Evolutionary conservation across 495 filamentous ascomycete genomes (phyloP).

Genomic region (Penicillium roqueforti): DNA sequence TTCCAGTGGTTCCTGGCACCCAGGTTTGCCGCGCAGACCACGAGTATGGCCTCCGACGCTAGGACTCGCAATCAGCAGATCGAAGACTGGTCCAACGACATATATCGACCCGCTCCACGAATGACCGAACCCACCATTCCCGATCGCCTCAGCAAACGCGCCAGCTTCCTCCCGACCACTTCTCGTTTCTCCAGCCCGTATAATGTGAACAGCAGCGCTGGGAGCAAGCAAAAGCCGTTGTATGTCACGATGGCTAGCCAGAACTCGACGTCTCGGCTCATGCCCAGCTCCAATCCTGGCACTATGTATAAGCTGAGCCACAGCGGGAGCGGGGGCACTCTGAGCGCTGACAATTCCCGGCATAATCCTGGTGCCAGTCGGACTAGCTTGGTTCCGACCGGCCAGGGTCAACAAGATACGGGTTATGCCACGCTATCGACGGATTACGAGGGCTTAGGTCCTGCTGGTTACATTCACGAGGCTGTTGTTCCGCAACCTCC

Average conservation of each 20-base stretch:
- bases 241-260: conserved; percentile 97
- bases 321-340: conserved; percentile 61
- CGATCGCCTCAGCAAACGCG: conserved; percentile 74
- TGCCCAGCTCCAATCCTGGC: conserved; percentile 51
- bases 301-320: conserved; percentile 67
- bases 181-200: conserved; percentile 96
- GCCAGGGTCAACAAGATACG: conserved; percentile 33
- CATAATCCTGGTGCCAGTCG: conserved; percentile 43
- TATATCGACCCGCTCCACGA: conserved; percentile 83
- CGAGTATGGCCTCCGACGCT: conserved; percentile 62
- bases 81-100: conserved; percentile 97
- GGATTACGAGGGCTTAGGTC: conserved; percentile 71
- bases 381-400: conserved; percentile 45
- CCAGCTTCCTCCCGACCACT: conserved; percentile 74
- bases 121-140: conserved; percentile 62
- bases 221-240: conserved; percentile 46
- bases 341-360: conserved; percentile 44
- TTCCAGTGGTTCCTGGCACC: conserved; percentile 95
- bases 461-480: conserved; percentile 91
- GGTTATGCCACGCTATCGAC: conserved; percentile 53
- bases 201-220: conserved; percentile 55
- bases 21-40: conserved; percentile 72
- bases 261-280: conserved; percentile 67
- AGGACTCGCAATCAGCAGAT: conserved; percentile 88
- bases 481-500: conserved; percentile 96